Evolutionary conservation across 441 rosid genomes (phyloP), one percentile per base, ranked within the genome.

Genomic region (Mallotus repandus): DNA sequence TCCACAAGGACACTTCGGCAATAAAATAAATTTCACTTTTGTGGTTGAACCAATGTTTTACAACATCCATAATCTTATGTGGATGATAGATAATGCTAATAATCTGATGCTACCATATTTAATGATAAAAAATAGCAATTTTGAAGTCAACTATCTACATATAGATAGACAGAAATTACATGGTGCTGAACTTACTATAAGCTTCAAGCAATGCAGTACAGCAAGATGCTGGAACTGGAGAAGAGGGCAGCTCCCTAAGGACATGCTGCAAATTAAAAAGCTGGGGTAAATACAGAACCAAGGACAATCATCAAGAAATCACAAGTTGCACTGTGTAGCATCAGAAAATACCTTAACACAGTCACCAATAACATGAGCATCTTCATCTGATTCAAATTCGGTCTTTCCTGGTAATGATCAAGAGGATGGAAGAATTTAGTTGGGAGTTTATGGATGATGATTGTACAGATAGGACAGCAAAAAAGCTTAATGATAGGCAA

Each of bases 151-250:
- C 41, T 38, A 29, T 29, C 32, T 29, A 38, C 41, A 38, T 38
- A 38, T 4, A 38, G 5, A 38, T 38, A 38, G 41, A 38, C 7
- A 38, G 41, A 38, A 38, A 38, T 38, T 53, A 69, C 70, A 66
- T 16, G 78, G 16, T 72, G 69, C 13, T 68, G 54, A 78, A 84
- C 97, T 81, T 81, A 96, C 99, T 88, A 82, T 90, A 89, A 71
- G 99, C 98, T 87, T 93, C 99, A 79, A 96, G 82, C 85, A 96
- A 82, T 55, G 97, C 98, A 80, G 97, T 90, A 79, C 99, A 96
- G 83, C 98, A 93, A 69, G 98, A 90, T 75, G 94, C 98, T 49
- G 98, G 96, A 79, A 96, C 98, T 61, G 99, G 99, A 59, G 97
- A 93, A 54, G 99, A 96, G 45, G 98, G 99, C 73, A 96, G 81